These are phyloP conservation scores for Kickxella alabastrina DNA, from an alignment of 192 early-diverging fungal species.

Conservation along the genomic window DNA sequence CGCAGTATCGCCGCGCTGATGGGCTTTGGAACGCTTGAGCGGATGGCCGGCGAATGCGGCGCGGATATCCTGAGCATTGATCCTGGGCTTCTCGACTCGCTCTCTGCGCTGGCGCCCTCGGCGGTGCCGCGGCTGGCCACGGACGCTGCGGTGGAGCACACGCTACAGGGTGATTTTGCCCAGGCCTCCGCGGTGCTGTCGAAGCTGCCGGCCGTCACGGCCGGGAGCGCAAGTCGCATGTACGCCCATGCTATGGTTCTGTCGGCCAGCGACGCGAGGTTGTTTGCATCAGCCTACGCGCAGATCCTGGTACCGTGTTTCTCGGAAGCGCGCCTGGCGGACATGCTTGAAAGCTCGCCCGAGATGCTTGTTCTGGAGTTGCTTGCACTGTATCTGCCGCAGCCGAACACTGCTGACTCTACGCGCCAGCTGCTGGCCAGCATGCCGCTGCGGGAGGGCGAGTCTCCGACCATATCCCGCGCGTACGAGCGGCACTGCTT, in stretches of 20 bases:
- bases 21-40: slow-evolving; percentile 5
- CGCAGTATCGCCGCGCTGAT: slow-evolving; percentile 6
- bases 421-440: slow-evolving; percentile 2
- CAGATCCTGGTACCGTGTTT: slow-evolving; percentile 15
- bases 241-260: slow-evolving; percentile 26
- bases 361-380: slow-evolving; percentile 15
- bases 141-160: slow-evolving; percentile 21
- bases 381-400: slow-evolving; percentile 18
- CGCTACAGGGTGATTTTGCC: slow-evolving; percentile 24
- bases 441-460: not conserved
- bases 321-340: slow-evolving; percentile 3
- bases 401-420: slow-evolving; percentile 1
- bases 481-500: not conserved
- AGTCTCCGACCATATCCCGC: not conserved
- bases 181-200: slow-evolving; percentile 4
- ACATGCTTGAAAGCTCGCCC: slow-evolving; percentile 8
- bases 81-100: slow-evolving; percentile 7
- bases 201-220: not conserved
- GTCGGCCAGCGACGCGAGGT: slow-evolving; percentile 6
- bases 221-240: slow-evolving; percentile 8
- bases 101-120: slow-evolving; percentile 2
- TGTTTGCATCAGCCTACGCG: slow-evolving; percentile 10
- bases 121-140: not conserved
- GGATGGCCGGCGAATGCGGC: slow-evolving; percentile 13
- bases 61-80: slow-evolving; percentile 27